Evolutionary conservation across 2,329 filamentous ascomycete species (phyloP), one percentile per base, ranked within the genome.

Genomic region (Furcasterigmium sp.): DNA sequence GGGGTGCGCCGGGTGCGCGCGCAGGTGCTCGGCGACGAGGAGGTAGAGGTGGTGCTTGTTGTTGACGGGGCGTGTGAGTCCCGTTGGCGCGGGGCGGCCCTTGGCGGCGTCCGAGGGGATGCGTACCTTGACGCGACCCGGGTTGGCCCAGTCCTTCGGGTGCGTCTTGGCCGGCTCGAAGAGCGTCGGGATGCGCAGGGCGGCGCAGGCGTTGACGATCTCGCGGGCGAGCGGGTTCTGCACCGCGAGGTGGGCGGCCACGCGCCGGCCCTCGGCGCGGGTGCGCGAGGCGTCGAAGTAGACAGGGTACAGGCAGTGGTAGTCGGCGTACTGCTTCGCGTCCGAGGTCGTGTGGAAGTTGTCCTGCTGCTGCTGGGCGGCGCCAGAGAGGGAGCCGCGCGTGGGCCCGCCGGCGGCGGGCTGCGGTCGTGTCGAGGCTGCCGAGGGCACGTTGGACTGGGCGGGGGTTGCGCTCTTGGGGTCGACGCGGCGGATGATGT

Each of bases 141-240:
- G 93, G 69, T 98, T 98, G 44, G 85, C 84, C 93, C 93, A 98
- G 71, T 98, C 93, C 68, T 93, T 91, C 7, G 93, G 93, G 65
- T 98, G 93, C 47, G 82, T 78, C 72, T 95, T 95, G 59, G 86
- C 85, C 1, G 91, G 88, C 69, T 98, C 93, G 62, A 96, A 85
- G 8, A 93, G 82, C 35, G 85, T 83, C 48, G 79, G 76, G 28
- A 89, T 70, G 23, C 84, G 78, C 47, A 95, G 75, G 37, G 75
- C 68, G 34, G 83, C 82, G 63, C 87, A 87, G n/a, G 91, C 91
- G 60, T 87, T 84, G 36, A 90, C 85, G 59, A 98, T 91, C 57
- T 93, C 88, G 56, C 87, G 80, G 8, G 93, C 93, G 34, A 98
- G 76, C 21, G 93, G 93, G 68, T 91, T 94, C 45, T 73, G 61